Evolutionary conservation across 495 filamentous ascomycete genomes (phyloP).

Genomic region (Eremomyces bilateralis): DNA sequence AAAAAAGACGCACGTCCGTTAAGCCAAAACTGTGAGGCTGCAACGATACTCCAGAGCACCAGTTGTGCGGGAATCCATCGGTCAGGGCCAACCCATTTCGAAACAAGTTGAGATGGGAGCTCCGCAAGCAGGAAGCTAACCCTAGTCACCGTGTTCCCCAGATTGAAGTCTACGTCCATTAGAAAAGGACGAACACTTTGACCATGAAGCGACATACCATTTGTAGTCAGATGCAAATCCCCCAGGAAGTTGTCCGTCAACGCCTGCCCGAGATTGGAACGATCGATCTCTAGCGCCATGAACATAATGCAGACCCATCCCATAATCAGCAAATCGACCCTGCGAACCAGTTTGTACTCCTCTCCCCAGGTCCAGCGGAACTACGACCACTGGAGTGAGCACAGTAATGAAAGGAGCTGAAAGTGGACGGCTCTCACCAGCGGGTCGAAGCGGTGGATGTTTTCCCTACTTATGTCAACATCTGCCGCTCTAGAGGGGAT

Average conservation of each 20-base stretch:
- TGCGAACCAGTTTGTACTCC: slow-evolving; percentile 19
- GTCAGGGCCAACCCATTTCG: slow-evolving; percentile 12
- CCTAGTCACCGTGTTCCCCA: slow-evolving; percentile 13
- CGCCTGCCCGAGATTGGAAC: slow-evolving; percentile 11
- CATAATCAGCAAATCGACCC: slow-evolving; percentile 12
- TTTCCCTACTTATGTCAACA: slow-evolving; percentile 16
- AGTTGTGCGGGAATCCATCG: slow-evolving; percentile 12
- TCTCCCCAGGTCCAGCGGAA: slow-evolving; percentile 31
- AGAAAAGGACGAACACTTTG: not conserved
- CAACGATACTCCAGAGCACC: slow-evolving; percentile 10
- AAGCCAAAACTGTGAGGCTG: slow-evolving; percentile 7
- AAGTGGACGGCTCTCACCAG: too few relatives aligned
- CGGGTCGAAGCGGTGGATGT: slow-evolving; percentile 29
- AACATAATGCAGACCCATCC: slow-evolving; percentile 10
- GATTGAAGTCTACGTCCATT: slow-evolving; percentile 12
- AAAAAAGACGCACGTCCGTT: slow-evolving; percentile 7
- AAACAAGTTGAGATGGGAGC: slow-evolving; percentile 10
- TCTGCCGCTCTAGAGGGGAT: not conserved
- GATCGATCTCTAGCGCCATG: slow-evolving; percentile 11
- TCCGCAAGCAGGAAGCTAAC: slow-evolving; percentile 10
- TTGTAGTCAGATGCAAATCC: slow-evolving; percentile 9
- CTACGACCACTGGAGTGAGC: too few relatives aligned
- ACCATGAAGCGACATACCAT: slow-evolving; percentile 4
- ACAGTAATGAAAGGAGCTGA: too few relatives aligned
- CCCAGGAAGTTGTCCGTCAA: slow-evolving; percentile 10